Percentiles rank a stretch among this genome's conserved stretches.
These are phyloP conservation scores for Populus hybrid DNA, from an alignment of 441 rosid genomes.

Conservation along the genomic window DNA sequence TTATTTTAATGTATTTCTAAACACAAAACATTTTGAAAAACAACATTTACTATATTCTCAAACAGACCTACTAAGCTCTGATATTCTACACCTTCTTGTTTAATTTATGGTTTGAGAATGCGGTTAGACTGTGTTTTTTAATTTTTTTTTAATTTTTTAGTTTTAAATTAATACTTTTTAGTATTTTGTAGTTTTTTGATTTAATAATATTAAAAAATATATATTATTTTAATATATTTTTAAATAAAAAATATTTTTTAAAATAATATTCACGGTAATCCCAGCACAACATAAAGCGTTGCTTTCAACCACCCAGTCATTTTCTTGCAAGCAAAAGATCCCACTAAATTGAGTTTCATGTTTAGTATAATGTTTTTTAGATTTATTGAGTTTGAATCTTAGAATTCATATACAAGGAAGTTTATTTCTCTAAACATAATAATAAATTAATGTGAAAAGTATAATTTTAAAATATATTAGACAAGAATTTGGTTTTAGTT, in stretches of 20 bases:
- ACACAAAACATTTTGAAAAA: too few species aligned
- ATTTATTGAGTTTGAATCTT: too few species aligned
- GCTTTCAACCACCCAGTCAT: neutral
- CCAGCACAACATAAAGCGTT: neutral
- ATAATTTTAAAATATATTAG: too few species aligned
- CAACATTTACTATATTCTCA: too few species aligned
- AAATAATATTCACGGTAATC: too few species aligned
- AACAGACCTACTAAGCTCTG: neutral
- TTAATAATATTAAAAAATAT: too few species aligned
- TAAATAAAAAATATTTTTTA: too few species aligned
- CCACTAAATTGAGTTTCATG: neutral
- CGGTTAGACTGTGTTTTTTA: too few species aligned
- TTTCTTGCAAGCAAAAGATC: neutral
- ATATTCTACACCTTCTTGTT: neutral
- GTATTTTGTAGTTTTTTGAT: too few species aligned
- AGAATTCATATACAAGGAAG: neutral
- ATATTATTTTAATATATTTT: too few species aligned
- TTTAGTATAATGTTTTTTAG: neutral
- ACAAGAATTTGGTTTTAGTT: neutral
- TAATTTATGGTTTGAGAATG: neutral
- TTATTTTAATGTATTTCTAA: too few species aligned
- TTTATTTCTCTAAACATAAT: neutral
- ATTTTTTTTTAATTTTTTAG: accelerated
- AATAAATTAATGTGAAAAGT: neutral
- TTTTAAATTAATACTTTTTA: too few species aligned